Base-by-base conservation (phyloP, 1,284 basidiomycete genomes). In the Wolfiporia cocos region DNA sequence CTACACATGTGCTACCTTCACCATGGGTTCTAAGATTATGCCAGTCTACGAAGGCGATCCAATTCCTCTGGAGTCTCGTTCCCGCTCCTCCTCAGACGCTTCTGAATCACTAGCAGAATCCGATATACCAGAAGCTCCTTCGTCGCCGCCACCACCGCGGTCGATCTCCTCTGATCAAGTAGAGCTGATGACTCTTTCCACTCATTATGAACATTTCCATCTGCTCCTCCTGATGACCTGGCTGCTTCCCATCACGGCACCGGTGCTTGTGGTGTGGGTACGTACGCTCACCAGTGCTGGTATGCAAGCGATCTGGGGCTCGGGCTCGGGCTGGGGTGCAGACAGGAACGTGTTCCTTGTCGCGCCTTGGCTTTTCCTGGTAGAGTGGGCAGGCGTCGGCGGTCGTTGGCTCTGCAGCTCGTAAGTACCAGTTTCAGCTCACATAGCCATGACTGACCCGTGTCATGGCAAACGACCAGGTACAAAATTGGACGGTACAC, bases 241-340 rank as follows among this genome's bases (percentile, higher is more conserved):
- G 73, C 69, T 96, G 1, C 65, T 95, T 0, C 94, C 94, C 0
- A 70, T 92, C 38, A 76, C 78, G 5, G 85, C 81, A 0, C 85
- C 92, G 0, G 82, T 87, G 5, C 68, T 98, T 15, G 80, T 81
- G 0, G 92, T 96, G 0, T 99, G 94, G 94, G 83, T 85, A 1
- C 79, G 92, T 41, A 95, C 92, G 39, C 61, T 90, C 7, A 66
- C 73, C 15, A 85, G 81, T 10, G 24, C 42, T 12, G 42, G 42
- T n/a, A 19, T 43, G 4, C 21, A 34, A 23, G 42, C 42, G 10
- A 31, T 43, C n/a, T 43, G 42, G 42, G 42, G 86, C 1, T 67
- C 76, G 31, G 82, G 75, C 7, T 77, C 80, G 3, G 84, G 83
- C 2, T 88, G 88, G 52, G 74, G 81, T 41, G 82, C 84, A 0